Conservation (phyloP, 164 flowering plant genomes). For the Magnolia officinalis region DNA sequence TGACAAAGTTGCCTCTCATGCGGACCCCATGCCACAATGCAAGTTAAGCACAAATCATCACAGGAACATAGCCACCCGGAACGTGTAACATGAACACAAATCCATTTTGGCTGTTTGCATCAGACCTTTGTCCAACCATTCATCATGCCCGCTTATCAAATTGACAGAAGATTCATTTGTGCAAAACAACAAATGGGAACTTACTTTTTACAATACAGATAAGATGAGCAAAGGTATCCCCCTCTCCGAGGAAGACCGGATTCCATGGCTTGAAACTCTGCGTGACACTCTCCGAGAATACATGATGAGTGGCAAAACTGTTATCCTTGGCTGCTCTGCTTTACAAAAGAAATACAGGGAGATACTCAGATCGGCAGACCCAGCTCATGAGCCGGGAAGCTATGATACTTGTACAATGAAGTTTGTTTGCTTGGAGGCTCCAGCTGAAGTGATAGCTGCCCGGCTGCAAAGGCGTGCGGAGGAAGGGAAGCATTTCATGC, state of each 20-base stretch:
- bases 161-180: neutral
- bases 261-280: slow-evolving; percentile 79
- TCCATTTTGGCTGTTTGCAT: neutral
- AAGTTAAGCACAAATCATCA: neutral
- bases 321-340: slow-evolving; percentile 76
- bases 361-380: slow-evolving; percentile 62
- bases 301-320: slow-evolving; percentile 21
- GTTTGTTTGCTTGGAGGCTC: slow-evolving; percentile 69
- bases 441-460: slow-evolving; percentile 49
- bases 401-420: slow-evolving; percentile 29
- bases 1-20: neutral
- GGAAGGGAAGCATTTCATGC: slow-evolving; percentile 90
- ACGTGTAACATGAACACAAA: neutral
- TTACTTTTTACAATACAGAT: slow-evolving; percentile 28
- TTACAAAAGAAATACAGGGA: slow-evolving; percentile 68
- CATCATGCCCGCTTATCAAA: neutral
- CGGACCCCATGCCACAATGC: neutral
- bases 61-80: neutral
- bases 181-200: neutral
- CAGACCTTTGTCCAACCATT: neutral
- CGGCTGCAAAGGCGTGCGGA: slow-evolving; percentile 60
- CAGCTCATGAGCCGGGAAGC: slow-evolving; percentile 29
- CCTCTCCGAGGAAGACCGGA: slow-evolving; percentile 70
- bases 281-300: slow-evolving; percentile 35
- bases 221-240: slow-evolving; percentile 82